Base-by-base conservation (phyloP, 2,329 filamentous ascomycete genomes). In the Fusarium tjaetaba region DNA sequence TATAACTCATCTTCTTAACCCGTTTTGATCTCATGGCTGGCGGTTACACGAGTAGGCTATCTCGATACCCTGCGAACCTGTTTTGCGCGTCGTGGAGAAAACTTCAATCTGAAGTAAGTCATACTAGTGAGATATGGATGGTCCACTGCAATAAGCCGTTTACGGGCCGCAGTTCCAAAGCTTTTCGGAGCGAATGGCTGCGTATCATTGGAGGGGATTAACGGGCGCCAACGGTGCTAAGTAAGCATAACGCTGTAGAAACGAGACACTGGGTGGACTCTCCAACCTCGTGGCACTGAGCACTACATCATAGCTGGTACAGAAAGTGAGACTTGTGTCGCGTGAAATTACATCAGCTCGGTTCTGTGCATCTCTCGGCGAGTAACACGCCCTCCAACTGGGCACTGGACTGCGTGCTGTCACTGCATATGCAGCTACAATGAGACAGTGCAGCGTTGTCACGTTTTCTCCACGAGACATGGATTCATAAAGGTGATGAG, bases 141-240 rank as follows among this genome's bases (percentile, higher is more conserved):
- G 24, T 13, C 8, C 20, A 20, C 20, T n/a, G 34, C 24, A 15
- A 20, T 15, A 7, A 22, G 20, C 51, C 34, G 20, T 22, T 28
- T n/a, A 10, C 5, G 7, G 24, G 5, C 24, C 34, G 10, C 14
- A 38, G 20, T 11, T 28, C 24, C 32, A 28, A 36, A 28, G 14
- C 2, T 20, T 5, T 6, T 46, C 13, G 18, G 5, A 4, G 5
- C 8, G 6, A 4, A 15, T 46, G 18, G 5, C 9, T 28, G n/a
- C n/a, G 4, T 22, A 4, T 4, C 8, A 28, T 46, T 53, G 51
- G 51, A 9, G 14, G 4, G 10, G 2, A 6, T 11, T 4, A 7
- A 14, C 5, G 10, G 3, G 6, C 2, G 2, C 3, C 11, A 28
- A n/a, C 20, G 7, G 7, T 39, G 24, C 10, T 22, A 41, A 28